These are phyloP conservation scores for Aspergillus chevalieri DNA, from an alignment of 2,329 filamentous ascomycete genomes.

Conservation along the genomic window DNA sequence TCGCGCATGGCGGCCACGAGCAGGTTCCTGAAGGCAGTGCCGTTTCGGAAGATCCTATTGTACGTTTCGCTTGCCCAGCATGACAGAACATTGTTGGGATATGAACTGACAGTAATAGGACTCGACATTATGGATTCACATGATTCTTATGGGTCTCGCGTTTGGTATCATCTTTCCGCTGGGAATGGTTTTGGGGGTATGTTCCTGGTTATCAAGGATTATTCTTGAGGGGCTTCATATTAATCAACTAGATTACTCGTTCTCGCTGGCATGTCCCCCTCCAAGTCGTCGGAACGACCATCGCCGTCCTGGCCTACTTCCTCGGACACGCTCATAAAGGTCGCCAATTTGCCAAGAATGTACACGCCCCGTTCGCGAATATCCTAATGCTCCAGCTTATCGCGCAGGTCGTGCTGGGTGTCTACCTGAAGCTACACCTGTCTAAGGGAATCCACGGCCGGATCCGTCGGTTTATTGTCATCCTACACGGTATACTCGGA, in stretches of 20 bases:
- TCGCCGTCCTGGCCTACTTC: conserved; percentile 81
- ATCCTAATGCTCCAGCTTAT: conserved; percentile 73
- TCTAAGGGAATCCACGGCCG: conserved; percentile 75
- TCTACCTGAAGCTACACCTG: conserved; percentile 85
- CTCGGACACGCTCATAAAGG: conserved; percentile 87
- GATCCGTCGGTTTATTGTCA: conserved; percentile 66
- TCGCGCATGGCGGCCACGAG: conserved; percentile 50
- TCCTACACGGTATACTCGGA: conserved; percentile 72
- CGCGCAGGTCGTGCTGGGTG: conserved; percentile 69
- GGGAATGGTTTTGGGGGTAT: conserved; percentile 90
- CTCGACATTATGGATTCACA: conserved; percentile 85
- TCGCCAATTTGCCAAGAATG: conserved; percentile 74
- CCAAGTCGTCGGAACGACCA: conserved; percentile 65
- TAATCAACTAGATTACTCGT: conserved; percentile 62
- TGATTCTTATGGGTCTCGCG: conserved; percentile 75
- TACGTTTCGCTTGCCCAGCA: conserved; percentile 34
- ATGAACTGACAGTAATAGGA: conserved; percentile 47
- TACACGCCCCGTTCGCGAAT: conserved; percentile 75
- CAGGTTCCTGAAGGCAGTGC: conserved; percentile 62
- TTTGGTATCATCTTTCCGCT: conserved; percentile 90
- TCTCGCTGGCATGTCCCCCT: conserved; percentile 92
- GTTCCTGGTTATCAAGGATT: conserved; percentile 21
- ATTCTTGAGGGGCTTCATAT: background rate
- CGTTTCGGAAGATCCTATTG: conserved; percentile 67
- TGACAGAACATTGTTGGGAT: background rate